Base-by-base conservation (phyloP, 345 rosid genomes). In the Eucalyptus microcorys region DNA sequence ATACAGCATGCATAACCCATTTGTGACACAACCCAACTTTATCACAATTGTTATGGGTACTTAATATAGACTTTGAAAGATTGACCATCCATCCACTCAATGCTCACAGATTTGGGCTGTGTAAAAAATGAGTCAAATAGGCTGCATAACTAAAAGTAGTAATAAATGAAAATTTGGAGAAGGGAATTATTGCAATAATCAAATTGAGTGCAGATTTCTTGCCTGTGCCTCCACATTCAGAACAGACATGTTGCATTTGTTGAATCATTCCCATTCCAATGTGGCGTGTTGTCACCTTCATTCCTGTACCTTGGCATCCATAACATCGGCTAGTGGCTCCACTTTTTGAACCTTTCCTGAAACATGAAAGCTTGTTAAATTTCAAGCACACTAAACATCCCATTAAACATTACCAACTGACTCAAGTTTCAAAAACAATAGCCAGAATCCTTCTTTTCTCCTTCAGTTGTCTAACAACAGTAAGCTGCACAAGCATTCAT, bases 291-390 rank as follows among this genome's bases (percentile, higher is more conserved):
- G 94, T 90, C 57, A 94, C 45, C 91, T 95, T 95, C 93, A 93
- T 92, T 88, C 97, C 96, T 7, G 95, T 16, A 79, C 96, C 95
- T 86, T 92, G 93, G 90, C 97, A 95, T 30, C 95, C 95, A 90
- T 86, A 86, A 86, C 95, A 95, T 52, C 66, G 90, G 37, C 87
- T 88, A 83, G 94, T 90, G 40, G 89, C 92, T 87, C 97, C 97
- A 85, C 91, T 90, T 90, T 93, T 95, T 71, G 95, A 94, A 49
- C 97, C 97, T 87, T 91, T 92, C 87, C 97, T 95, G 96, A 71
- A 87, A 87, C 40, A 7, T 14, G 34, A 45, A 13, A 50, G 13
- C 30, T 32, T 26, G 40, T 34, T 14, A 48, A 43, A 17, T 76
- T 30, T 45, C 14, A 30, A 50, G 14, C 32, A 37, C 11, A 22